A percentile compares a stretch with the other conserved stretches of the same genome.
Conservation (phyloP, 148 eudicot species). For the Rhododendron simsii region DNA sequence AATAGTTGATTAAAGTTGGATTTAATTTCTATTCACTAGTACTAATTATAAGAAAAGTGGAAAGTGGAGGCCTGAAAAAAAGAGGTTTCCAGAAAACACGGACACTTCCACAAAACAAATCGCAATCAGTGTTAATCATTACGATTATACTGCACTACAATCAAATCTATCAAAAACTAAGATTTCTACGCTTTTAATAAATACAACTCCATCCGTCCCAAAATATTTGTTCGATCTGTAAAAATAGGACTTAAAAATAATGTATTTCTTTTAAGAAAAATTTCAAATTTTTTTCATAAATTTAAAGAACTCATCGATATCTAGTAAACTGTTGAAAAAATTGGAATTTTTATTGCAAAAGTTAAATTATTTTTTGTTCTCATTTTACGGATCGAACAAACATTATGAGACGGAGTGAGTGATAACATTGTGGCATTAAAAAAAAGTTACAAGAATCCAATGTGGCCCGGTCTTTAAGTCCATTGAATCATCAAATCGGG, state of each 20-base stretch:
- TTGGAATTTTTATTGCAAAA: too few relatives aligned
- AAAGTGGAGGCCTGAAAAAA: neutral
- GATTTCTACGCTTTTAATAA: too few relatives aligned
- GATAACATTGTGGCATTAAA: neutral
- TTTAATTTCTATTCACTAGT: neutral
- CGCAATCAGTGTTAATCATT: conserved; percentile 5
- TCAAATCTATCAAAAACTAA: neutral
- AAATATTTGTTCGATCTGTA: too few relatives aligned
- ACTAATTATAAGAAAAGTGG: neutral
- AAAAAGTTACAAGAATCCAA: neutral
- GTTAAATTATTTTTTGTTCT: too few relatives aligned
- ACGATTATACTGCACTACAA: neutral
- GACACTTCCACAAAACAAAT: neutral
- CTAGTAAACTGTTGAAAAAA: too few relatives aligned
- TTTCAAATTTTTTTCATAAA: too few relatives aligned
- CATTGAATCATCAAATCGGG: neutral
- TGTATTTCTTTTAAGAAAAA: too few relatives aligned
- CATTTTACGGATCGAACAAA: too few relatives aligned
- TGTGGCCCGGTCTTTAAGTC: neutral
- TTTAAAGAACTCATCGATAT: too few relatives aligned
- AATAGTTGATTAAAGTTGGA: neutral
- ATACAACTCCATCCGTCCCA: too few relatives aligned
- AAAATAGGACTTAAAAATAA: too few relatives aligned
- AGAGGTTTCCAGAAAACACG: neutral
- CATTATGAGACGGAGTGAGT: too few relatives aligned